phyloP scores from a whole-genome alignment of 768 basidiomycete genomes.

The Lactarius quietus region DNA sequence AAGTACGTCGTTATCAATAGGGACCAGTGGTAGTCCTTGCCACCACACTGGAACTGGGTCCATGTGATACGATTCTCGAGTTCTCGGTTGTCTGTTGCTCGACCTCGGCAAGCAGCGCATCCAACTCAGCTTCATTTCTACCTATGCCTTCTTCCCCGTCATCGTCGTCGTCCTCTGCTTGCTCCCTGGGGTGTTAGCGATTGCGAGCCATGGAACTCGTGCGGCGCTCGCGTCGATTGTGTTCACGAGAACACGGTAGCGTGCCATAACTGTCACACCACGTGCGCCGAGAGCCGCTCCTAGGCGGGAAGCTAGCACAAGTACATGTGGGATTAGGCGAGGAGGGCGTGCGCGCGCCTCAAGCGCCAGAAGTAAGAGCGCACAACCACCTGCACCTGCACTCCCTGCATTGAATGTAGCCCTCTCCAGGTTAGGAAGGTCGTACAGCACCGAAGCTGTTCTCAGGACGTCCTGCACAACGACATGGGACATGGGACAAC shows the following conservation, averaged over 20 bases:
- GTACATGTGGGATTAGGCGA: no score
- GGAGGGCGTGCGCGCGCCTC: slow-evolving; percentile 68
- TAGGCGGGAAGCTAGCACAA: no score
- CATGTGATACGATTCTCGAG: no score
- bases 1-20: no score
- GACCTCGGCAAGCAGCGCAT: no score
- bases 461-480: slow-evolving; percentile 37
- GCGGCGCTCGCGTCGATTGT: slow-evolving; percentile 54
- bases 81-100: no score
- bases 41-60: no score
- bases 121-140: no score
- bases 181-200: slow-evolving; percentile 43
- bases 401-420: slow-evolving; percentile 31
- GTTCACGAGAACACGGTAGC: slow-evolving; percentile 66
- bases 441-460: no score
- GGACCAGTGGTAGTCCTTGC: no score
- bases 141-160: slow-evolving; percentile 21
- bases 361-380: slow-evolving; percentile 62
- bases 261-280: no score
- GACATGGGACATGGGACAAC: background rate
- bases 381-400: slow-evolving; percentile 45
- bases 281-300: no score
- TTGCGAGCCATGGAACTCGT: slow-evolving; percentile 64
- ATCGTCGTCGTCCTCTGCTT: slow-evolving; percentile 35
- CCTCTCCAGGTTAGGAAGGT: slow-evolving; percentile 33